Evolutionary conservation across 352 stramenopile species (phyloP).

Genomic region (Globisporangium nodosum): DNA sequence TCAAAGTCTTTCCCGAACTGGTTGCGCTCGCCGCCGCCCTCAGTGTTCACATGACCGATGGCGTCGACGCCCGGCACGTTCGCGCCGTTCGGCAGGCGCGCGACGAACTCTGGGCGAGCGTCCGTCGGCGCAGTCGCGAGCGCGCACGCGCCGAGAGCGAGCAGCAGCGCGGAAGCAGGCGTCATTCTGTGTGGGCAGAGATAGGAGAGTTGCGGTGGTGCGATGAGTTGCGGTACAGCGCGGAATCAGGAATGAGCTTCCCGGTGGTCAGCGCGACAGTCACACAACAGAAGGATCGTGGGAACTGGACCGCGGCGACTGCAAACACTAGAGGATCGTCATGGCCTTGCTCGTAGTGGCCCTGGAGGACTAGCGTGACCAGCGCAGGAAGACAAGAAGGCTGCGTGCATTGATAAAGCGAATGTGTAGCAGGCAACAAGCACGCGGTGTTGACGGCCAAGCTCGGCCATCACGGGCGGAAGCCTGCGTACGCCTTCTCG

Average conservation of each 20-base stretch:
- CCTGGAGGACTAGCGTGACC: no score
- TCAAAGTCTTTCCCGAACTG: conserved; percentile 24
- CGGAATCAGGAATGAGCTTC: no score
- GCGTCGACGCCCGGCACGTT: conserved; percentile 5
- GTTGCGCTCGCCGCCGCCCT: conserved; percentile 15
- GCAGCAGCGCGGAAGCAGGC: no score
- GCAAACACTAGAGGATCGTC: no score
- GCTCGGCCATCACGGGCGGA: conserved; percentile 41
- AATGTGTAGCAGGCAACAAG: background rate
- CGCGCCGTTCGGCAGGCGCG: background rate
- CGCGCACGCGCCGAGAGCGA: background rate
- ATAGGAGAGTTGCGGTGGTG: no score
- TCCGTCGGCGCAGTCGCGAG: background rate
- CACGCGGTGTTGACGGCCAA: background rate
- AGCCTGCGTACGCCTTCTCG: conserved; percentile 85
- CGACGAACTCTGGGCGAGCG: background rate
- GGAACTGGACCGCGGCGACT: no score
- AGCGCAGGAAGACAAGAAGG: no score
- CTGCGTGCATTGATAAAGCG: background rate
- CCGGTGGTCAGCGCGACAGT: no score
- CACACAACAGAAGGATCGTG: no score
- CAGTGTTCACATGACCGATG: conserved; percentile 25
- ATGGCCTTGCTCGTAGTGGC: no score
- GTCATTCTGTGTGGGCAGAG: no score
- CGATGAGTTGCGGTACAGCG: no score